phyloP scores from a whole-genome alignment of 345 rosid species.

The Sonneratia caseolaris region DNA sequence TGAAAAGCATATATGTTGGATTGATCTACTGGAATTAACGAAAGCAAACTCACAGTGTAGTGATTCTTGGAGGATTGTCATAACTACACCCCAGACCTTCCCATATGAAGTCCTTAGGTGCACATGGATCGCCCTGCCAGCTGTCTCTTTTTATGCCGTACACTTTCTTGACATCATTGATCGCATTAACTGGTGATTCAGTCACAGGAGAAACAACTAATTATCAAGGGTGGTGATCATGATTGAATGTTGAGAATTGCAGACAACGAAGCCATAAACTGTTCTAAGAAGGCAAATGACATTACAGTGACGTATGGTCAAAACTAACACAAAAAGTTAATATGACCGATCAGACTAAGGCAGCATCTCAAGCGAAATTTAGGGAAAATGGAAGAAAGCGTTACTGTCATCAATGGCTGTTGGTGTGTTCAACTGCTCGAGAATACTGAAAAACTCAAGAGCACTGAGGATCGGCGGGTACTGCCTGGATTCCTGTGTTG shows the following conservation, averaged over 20 bases:
- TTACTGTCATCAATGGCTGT: conserved; percentile 16
- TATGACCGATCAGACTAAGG: too few species aligned
- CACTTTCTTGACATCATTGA: conserved; percentile 7
- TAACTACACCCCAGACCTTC: conserved; percentile 16
- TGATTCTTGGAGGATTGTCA: conserved; percentile 11
- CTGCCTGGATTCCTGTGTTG: too few species aligned
- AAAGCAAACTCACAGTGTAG: conserved; percentile 15
- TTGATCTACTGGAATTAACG: too few species aligned
- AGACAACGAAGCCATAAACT: not conserved
- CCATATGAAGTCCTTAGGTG: conserved; percentile 17
- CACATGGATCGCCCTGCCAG: conserved; percentile 30
- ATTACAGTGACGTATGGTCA: too few species aligned
- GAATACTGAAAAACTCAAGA: too few species aligned
- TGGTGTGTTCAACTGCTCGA: too few species aligned
- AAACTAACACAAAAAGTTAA: too few species aligned
- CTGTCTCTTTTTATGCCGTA: conserved; percentile 12
- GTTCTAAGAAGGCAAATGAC: too few species aligned
- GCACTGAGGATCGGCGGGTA: too few species aligned
- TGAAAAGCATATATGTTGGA: not conserved
- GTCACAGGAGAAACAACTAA: not conserved
- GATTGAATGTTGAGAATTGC: too few species aligned
- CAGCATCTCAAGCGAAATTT: not conserved
- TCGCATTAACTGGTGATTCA: conserved; percentile 25
- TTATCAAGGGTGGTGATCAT: too few species aligned
- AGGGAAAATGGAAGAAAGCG: not conserved